Base-by-base conservation (phyloP, 1,284 basidiomycete species). In the Bondarzewia mesenterica region DNA sequence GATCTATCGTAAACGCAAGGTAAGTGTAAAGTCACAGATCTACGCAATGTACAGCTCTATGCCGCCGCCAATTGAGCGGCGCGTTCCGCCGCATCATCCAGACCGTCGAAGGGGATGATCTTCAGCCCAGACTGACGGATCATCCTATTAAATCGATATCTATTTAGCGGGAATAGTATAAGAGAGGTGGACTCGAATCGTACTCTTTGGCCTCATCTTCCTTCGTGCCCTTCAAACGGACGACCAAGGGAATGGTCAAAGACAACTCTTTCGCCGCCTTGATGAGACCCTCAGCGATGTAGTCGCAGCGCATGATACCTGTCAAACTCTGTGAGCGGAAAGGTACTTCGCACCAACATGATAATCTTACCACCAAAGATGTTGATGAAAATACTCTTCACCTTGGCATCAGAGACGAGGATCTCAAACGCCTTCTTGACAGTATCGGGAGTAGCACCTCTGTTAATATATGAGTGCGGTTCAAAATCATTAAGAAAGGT, bases 371-470 rank as follows among this genome's bases (percentile, higher is more conserved):
- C 87, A 57, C 87, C 87, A 59, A 90, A 94, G 67, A 95, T 93
- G 75, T 99, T 99, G 70, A 99, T 96, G 70, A 99, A 98, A 64
- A 99, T 99, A 51, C 90, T 91, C 77, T 94, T 94, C 59, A 99
- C 95, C 63, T 92, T 88, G 54, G 86, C 83, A 60, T 97, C 93
- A 51, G 82, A 73, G 39, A 97, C 75, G 37, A 99, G 78, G 55
- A 99, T 89, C 70, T 98, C 93, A 61, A 99, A 99, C 3, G 96
- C 96, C 70, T 95, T 97, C 78, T 99, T 99, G 59, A 99, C 96
- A 8, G 95, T 96, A 60, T 96, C 91, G 29, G 96, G 93, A 6
- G 94, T 98, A 41, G 96, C 96, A 60, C 95, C 93, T 66, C 92
- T 89, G 61, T 8, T 49, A 48, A 36, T 46, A 40, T 32, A 58